These are phyloP conservation scores for Uronychia setigera DNA, from an alignment of 73 alveolate species.

Conservation along the genomic window DNA sequence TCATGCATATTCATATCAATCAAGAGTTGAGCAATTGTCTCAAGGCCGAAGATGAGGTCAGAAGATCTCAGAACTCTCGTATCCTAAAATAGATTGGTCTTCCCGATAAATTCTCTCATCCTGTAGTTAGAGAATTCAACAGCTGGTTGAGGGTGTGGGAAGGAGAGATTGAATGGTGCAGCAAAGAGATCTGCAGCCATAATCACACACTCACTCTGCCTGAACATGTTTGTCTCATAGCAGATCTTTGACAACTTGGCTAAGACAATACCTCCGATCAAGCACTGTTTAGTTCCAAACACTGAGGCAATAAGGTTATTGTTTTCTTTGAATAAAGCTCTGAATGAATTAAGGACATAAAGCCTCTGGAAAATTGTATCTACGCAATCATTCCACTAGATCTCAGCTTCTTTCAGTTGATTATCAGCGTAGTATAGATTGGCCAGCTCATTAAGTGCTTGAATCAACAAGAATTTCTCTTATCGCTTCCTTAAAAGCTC, in stretches of 20 bases:
- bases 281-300: constrained; percentile 66
- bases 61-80: constrained; percentile 82
- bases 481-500: constrained; percentile 90
- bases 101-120: constrained; percentile 82
- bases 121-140: constrained; percentile 74
- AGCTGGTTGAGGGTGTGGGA: constrained; percentile 72
- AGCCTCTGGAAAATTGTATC: constrained; percentile 92
- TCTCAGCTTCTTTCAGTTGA: constrained; percentile 87
- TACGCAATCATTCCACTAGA: constrained; percentile 91
- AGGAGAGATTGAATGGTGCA: constrained; percentile 55
- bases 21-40: constrained; percentile 80
- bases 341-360: constrained; percentile 81
- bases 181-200: constrained; percentile 69
- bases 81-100: constrained; percentile 77
- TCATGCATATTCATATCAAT: constrained; percentile 82
- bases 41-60: constrained; percentile 81
- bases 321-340: constrained; percentile 69
- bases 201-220: constrained; percentile 55
- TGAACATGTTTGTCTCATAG: constrained; percentile 64
- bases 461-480: constrained; percentile 89
- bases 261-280: constrained; percentile 76
- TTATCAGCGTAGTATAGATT: constrained; percentile 81
- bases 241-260: constrained; percentile 61
- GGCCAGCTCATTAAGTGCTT: constrained; percentile 91
- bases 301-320: constrained; percentile 48